phyloP scores from a whole-genome alignment of 805 yeast genomes.

The Ogataea siamensis region DNA sequence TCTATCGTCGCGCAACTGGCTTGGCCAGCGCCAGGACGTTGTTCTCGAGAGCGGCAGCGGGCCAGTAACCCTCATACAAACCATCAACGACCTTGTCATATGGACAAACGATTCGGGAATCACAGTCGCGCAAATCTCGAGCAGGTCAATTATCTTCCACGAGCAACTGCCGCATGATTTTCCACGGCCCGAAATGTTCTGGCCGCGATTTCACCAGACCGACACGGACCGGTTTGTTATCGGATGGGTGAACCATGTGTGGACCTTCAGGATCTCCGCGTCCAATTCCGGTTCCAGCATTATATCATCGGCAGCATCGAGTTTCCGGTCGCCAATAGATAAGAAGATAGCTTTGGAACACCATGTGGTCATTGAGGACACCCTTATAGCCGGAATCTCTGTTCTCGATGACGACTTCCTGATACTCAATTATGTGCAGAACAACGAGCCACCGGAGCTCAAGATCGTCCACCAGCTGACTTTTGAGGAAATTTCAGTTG shows the following conservation, averaged over 20 bases:
- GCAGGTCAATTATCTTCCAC: constrained; percentile 47
- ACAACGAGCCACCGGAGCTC: constrained; percentile 61
- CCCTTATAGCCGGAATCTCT: constrained; percentile 72
- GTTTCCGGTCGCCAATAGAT: constrained; percentile 45
- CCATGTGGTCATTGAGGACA: constrained; percentile 47
- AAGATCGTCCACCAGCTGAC: constrained; percentile 61
- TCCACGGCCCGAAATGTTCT: constrained; percentile 72
- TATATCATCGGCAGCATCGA: constrained; percentile 54
- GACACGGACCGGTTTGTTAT: constrained; percentile 66
- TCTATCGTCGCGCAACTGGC: constrained; percentile 78
- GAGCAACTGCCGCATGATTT: constrained; percentile 55
- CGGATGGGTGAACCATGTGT: constrained; percentile 81
- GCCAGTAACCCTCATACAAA: constrained; percentile 66
- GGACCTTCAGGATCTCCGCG: constrained; percentile 45
- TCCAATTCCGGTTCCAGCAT: constrained; percentile 25
- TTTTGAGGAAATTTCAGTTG: constrained; percentile 74
- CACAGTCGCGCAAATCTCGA: constrained; percentile 56
- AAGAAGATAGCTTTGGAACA: constrained; percentile 44
- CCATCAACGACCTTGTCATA: constrained; percentile 61
- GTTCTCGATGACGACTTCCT: constrained; percentile 69
- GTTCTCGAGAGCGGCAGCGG: constrained; percentile 59
- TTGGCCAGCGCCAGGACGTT: constrained; percentile 75
- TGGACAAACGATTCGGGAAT: constrained; percentile 89
- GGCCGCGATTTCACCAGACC: constrained; percentile 72
- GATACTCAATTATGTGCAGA: constrained; percentile 47